Evolutionary conservation across 2,329 filamentous ascomycete genomes (phyloP), one percentile per base, ranked within the genome.

Genomic region (Clonostachys sp.): DNA sequence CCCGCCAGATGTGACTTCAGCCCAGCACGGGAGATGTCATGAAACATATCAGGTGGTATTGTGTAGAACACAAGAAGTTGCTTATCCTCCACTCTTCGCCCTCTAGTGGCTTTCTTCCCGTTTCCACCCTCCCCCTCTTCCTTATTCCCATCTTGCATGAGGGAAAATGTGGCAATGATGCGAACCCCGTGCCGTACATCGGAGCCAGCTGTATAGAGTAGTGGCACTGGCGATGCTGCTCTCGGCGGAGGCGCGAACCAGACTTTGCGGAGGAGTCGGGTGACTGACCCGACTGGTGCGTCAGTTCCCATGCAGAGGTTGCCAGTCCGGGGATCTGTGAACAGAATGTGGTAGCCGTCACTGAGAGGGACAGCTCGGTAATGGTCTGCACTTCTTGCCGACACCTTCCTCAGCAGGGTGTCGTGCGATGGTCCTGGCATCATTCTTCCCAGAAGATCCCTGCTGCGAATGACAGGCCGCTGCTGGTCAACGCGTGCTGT

Each of bases 341-440:
- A 87, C 6, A 87, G 62, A 35, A 87, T 70, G 54, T 87, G 81
- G 48, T 77, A 67, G 2, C 83, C 83, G 58, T 87, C 84, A 51
- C 80, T 83, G 38, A 87, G 60, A 5, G 84, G 83, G 12, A 85
- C 64, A 3, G 83, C 82, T 42, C 75, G 76, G 55, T 82, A 85
- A 55, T 86, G 81, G 55, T 86, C 81, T 34, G 73, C 73, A 43
- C 66, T 68, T 1, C 65, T 68, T 14, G 68, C 66, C 34, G 67
- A 63, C n/a, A 73, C 59, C 9, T 65, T 56, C 34, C 24, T 42
- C n/a, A 24, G 20, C 14, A 8, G 13, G 14, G 13, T 9, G 7
- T 24, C 41, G 14, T 42, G n/a, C 16, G 12, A 17, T 14, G n/a
- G 2, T 14, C 16, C 16, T 16, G 8, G 41, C 12, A 35, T n/a